Evolutionary conservation across 2,329 filamentous ascomycete species (phyloP), one percentile per base, ranked within the genome.

Genomic region (Neofusicoccum cordaticola): DNA sequence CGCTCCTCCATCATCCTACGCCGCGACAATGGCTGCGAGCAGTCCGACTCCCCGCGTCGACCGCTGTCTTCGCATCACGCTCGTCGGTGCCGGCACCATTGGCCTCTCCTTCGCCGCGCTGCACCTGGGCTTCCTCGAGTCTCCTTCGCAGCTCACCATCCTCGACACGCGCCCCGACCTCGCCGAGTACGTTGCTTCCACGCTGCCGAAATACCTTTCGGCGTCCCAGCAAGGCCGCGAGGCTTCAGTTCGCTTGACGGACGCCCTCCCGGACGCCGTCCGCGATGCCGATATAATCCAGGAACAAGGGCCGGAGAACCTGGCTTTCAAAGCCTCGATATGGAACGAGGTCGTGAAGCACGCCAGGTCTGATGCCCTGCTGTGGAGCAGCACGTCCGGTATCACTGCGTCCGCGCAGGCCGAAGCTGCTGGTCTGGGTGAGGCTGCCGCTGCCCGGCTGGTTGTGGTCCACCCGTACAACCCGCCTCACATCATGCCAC

Each of bases 401-500:
- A 87, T 88, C 34, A 79, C 83, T 0, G 83, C 85, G 0, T 84
- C 82, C 0, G 74, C 73, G 27, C 85, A 87, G 67, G 73, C 73
- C 8, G 65, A 64, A 31, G 27, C 73, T 57, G 66, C 71, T n/a
- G 48, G n/a, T 5, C 31, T 63, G 9, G 41, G 39, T 13, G 50
- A 63, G 8, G 50, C 6, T 3, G 47, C 47, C 11, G 61, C 61
- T 2, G 61, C 27, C 13, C 74, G 84, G 1, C 70, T 88, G 2
- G 67, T 87, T 0, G 82, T 87, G 1, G 84, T 86, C 3, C 86
- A 88, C 70, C 85, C 86, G 0, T 88, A 85, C 72, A 88, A 88
- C 63, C 86, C 84, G 22, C 86, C 85, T 1, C 84, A 87, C 67
- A 80, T 88, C 62, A 86, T 88, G 83, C 86, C 86, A 0, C 70